A percentile compares a stretch with the other conserved stretches of the same genome.
These are phyloP conservation scores for Curvularia sp. DNA, from an alignment of 2,329 filamentous ascomycete genomes.

Conservation along the genomic window DNA sequence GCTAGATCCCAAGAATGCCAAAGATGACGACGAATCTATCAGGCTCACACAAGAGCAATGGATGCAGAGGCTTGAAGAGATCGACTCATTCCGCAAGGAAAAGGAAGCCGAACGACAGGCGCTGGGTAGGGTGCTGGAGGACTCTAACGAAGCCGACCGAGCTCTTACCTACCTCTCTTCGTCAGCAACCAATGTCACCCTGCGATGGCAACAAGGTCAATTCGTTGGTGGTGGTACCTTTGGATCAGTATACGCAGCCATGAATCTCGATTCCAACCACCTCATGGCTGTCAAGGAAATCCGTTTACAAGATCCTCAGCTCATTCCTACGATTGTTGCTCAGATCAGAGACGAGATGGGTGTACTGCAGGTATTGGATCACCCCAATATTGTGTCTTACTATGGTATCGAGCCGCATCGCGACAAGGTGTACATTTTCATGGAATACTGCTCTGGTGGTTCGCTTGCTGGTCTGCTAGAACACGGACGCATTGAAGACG, in stretches of 20 bases:
- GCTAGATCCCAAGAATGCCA: conserved; percentile 75
- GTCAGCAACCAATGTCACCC: conserved; percentile 90
- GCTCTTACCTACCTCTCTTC: conserved; percentile 93
- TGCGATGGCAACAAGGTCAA: conserved; percentile 98
- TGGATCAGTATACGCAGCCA: conserved; percentile 94
- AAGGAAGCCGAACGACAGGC: conserved; percentile 86
- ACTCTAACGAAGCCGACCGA: conserved; percentile 92
- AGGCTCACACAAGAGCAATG: conserved; percentile 77
- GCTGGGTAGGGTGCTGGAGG: conserved; percentile 88
- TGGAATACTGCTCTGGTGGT: conserved; percentile 98
- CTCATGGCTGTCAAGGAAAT: conserved; percentile 99
- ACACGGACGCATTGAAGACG: conserved; percentile 96
- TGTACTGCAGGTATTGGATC: conserved; percentile 91
- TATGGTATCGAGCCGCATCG: conserved; percentile 97
- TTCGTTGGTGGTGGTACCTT: conserved; percentile 97
- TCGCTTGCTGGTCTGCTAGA: conserved; percentile 89
- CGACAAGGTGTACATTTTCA: conserved; percentile 99
- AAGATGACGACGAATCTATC: conserved; percentile 85
- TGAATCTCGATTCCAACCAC: conserved; percentile 95
- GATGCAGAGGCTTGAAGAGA: conserved; percentile 71
- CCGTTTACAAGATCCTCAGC: conserved; percentile 90
- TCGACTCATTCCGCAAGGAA: conserved; percentile 80
- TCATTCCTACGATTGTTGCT: conserved; percentile 90
- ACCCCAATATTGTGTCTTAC: conserved; percentile 97
- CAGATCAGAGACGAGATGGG: conserved; percentile 98